Evolutionary conservation across 1,284 basidiomycete genomes (phyloP).

Genomic region (Tilletia walkeri): DNA sequence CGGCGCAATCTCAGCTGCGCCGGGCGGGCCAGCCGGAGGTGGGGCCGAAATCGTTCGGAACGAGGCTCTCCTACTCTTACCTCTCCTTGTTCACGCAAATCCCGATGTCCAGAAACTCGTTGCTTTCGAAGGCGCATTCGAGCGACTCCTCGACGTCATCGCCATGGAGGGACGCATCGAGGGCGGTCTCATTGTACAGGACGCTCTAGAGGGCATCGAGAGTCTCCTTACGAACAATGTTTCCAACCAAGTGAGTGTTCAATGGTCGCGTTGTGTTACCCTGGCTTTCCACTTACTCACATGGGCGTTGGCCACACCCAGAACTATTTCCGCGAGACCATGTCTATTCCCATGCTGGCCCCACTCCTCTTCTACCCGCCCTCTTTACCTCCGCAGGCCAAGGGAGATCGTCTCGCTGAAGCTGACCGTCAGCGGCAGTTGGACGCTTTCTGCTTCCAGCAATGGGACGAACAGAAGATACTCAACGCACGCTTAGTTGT

Average conservation of each 20-base stretch:
- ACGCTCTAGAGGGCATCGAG: slow-evolving; percentile 81
- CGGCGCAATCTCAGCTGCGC: slow-evolving; percentile 59
- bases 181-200: slow-evolving; percentile 77
- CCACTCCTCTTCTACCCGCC: slow-evolving; percentile 83
- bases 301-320: slow-evolving; percentile 50
- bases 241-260: slow-evolving; percentile 75
- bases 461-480: slow-evolving; percentile 89
- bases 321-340: slow-evolving; percentile 95
- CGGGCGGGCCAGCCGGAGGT: slow-evolving; percentile 24
- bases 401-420: neutral
- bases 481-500: slow-evolving; percentile 75
- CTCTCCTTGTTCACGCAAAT: slow-evolving; percentile 77
- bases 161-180: slow-evolving; percentile 85
- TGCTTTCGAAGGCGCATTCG: slow-evolving; percentile 94
- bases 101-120: slow-evolving; percentile 95
- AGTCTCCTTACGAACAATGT: slow-evolving; percentile 84
- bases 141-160: slow-evolving; percentile 87
- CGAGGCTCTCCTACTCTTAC: slow-evolving; percentile 69
- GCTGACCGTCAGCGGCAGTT: slow-evolving; percentile 57
- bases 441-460: slow-evolving; percentile 90
- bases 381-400: slow-evolving; percentile 61
- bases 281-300: neutral
- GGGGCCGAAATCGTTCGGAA: slow-evolving; percentile 53
- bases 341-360: slow-evolving; percentile 75
- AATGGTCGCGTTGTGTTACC: neutral